Evolutionary conservation across 371 early-diverging fungal species (phyloP).

Genomic region (Mortierella sp.): DNA sequence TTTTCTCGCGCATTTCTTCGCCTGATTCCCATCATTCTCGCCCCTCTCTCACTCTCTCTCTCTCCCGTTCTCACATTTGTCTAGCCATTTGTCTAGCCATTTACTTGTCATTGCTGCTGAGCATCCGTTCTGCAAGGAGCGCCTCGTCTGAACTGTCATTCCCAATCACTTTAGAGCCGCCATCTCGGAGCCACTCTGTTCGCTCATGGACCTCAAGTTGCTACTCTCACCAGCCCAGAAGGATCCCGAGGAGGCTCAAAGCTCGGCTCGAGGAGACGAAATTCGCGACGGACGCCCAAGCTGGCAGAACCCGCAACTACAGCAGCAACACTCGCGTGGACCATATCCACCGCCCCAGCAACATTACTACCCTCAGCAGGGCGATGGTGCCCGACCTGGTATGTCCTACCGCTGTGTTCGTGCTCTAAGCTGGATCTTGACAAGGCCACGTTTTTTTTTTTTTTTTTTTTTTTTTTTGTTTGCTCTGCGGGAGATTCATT

Average conservation of each 20-base stretch:
- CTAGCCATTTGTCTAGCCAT: not conserved
- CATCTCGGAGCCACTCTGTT: too few species aligned
- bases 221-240: slow-evolving; percentile 48
- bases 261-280: slow-evolving; percentile 17
- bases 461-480: too few species aligned
- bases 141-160: not conserved
- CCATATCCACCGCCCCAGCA: slow-evolving; percentile 11
- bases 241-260: slow-evolving; percentile 39
- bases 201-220: slow-evolving; percentile 48
- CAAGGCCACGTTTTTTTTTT: too few species aligned
- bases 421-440: too few species aligned
- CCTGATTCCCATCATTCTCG: not conserved
- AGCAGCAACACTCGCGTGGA: slow-evolving; percentile 13
- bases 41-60: too few species aligned
- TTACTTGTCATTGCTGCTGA: not conserved
- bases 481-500: too few species aligned
- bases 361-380: not conserved
- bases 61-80: not conserved
- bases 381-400: not conserved
- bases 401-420: not conserved
- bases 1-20: not conserved
- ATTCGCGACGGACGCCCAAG: slow-evolving; percentile 28
- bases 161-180: not conserved
- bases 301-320: slow-evolving; percentile 24
- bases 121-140: not conserved